A percentile compares a stretch with the other conserved stretches of the same genome.
Conservation (phyloP, 805 yeast genomes). For the Yarrowia osloensis region DNA sequence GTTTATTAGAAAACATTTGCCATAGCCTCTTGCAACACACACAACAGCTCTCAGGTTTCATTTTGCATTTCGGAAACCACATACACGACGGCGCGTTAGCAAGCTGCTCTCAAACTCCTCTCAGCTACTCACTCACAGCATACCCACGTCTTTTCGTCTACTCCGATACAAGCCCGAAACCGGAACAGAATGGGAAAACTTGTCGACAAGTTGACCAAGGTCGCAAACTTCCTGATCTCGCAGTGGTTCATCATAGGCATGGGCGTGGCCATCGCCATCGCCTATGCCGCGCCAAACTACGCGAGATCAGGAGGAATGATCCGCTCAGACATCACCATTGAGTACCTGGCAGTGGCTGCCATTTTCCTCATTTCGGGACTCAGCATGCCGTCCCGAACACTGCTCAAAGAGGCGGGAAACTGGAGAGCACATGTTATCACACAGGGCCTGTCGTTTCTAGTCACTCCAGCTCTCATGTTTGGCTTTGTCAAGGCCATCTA, state of each 20-base stretch:
- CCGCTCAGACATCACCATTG: conserved; percentile 71
- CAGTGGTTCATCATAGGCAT: conserved; percentile 80
- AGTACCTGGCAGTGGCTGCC: conserved; percentile 83
- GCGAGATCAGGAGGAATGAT: conserved; percentile 82
- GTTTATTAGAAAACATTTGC: background rate
- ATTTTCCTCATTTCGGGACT: conserved; percentile 82
- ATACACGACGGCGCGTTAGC: too few relatives aligned
- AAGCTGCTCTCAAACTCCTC: too few relatives aligned
- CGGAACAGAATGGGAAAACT: background rate
- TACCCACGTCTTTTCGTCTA: background rate
- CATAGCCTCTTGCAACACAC: background rate
- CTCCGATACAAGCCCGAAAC: background rate
- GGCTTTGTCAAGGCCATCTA: conserved; percentile 72
- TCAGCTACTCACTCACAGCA: background rate
- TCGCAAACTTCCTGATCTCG: conserved; percentile 27
- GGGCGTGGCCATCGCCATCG: conserved; percentile 73
- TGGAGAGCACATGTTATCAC: conserved; percentile 85
- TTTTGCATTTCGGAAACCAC: background rate
- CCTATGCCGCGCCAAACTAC: conserved; percentile 76
- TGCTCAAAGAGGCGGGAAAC: conserved; percentile 63
- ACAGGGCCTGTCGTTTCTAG: conserved; percentile 64
- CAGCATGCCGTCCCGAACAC: conserved; percentile 65
- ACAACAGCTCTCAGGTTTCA: background rate
- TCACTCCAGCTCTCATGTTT: conserved; percentile 69
- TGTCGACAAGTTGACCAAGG: background rate